These are phyloP conservation scores for Spergularia azorica DNA, from an alignment of 179 eudicot species.

Conservation along the genomic window DNA sequence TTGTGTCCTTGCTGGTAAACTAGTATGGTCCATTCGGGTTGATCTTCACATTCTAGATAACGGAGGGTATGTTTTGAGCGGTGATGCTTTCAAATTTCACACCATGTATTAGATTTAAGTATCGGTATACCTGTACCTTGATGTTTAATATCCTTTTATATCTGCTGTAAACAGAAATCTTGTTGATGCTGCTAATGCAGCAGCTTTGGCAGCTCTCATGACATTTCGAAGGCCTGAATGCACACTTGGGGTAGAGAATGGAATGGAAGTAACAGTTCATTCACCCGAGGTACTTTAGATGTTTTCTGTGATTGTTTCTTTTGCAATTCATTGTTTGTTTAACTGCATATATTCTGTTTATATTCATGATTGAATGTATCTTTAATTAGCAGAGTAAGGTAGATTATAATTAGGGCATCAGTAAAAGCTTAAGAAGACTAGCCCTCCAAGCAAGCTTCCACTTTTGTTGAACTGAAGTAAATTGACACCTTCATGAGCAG, in stretches of 20 bases:
- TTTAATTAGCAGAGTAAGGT: background rate
- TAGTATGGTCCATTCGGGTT: slow-evolving; percentile 83
- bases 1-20: slow-evolving; percentile 84
- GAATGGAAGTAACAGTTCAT: slow-evolving; percentile 72
- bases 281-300: slow-evolving; percentile 60
- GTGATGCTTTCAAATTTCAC: background rate
- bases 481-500: background rate
- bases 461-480: background rate
- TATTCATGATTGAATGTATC: background rate
- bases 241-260: slow-evolving; percentile 75
- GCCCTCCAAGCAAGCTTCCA: background rate
- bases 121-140: background rate
- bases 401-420: background rate
- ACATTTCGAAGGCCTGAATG: slow-evolving; percentile 93
- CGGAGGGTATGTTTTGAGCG: slow-evolving; percentile 60
- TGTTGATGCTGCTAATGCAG: slow-evolving; percentile 94
- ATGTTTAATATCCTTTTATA: background rate
- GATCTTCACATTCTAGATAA: slow-evolving; percentile 92
- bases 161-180: slow-evolving; percentile 61
- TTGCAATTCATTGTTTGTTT: background rate
- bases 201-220: slow-evolving; percentile 84
- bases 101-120: background rate
- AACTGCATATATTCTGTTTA: background rate
- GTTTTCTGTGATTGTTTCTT: background rate
- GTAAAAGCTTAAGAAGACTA: background rate